Percentiles rank a stretch among this genome's conserved stretches.
These are phyloP conservation scores for Pyropia haitanensis DNA, from an alignment of 23 red algal species.

Conservation along the genomic window DNA sequence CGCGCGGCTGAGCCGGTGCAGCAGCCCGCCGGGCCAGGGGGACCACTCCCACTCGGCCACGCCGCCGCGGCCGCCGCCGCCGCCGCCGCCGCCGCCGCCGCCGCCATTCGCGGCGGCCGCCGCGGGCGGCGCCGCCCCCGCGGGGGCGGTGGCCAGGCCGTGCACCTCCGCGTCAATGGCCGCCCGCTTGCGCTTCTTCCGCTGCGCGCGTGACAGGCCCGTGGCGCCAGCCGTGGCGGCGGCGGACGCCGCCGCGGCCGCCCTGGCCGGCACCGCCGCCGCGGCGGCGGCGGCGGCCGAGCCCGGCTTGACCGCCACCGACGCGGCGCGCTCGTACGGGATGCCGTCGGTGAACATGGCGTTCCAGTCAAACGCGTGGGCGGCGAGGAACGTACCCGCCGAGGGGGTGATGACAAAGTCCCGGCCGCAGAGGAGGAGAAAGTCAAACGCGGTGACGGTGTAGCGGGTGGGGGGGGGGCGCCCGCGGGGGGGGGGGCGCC, in stretches of 20 bases:
- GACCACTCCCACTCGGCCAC: conserved; percentile 1
- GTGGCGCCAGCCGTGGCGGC: neutral
- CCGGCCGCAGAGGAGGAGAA: conserved; percentile 51
- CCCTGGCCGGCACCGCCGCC: too few relatives aligned
- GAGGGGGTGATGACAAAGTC: conserved; percentile 38
- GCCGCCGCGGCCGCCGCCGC: neutral
- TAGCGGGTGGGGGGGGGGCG: neutral
- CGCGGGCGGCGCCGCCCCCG: conserved; percentile 2
- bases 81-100: neutral
- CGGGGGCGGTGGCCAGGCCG: neutral
- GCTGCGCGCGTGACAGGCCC: neutral
- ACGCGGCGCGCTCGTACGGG: conserved; percentile 45
- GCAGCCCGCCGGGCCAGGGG: conserved; percentile 55
- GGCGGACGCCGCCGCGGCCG: too few relatives aligned
- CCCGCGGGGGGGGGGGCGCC: too few relatives aligned
- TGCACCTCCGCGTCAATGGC: neutral
- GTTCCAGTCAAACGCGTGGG: conserved; percentile 90
- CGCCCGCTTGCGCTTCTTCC: neutral
- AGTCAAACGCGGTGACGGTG: conserved; percentile 74
- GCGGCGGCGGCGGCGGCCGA: too few relatives aligned
- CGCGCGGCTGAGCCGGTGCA: conserved; percentile 52
- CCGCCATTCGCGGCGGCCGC: neutral
- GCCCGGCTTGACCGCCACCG: neutral
- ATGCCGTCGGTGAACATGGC: conserved; percentile 70
- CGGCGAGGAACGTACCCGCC: conserved; percentile 54